Evolutionary conservation across 768 basidiomycete genomes (phyloP).

Genomic region (Coprinopsis strossmayeri): DNA sequence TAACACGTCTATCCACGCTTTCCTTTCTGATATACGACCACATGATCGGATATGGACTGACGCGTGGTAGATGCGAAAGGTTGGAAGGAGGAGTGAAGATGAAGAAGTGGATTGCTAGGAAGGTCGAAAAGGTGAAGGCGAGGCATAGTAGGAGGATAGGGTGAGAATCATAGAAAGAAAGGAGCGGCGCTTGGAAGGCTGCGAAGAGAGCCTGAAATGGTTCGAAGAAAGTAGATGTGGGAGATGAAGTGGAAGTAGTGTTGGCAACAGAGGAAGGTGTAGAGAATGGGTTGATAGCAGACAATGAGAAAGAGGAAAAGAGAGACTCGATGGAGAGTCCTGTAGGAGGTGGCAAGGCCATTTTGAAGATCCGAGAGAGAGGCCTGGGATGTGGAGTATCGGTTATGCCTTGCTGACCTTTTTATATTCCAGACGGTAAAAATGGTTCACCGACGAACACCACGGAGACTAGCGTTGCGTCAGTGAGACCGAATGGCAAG

Average conservation of each 20-base stretch:
- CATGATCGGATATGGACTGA: constrained; percentile 24
- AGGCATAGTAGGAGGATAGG: not conserved
- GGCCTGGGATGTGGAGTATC: too few relatives aligned
- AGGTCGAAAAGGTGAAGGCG: not conserved
- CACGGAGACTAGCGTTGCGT: too few relatives aligned
- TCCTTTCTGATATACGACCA: constrained; percentile 29
- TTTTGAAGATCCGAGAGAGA: too few relatives aligned
- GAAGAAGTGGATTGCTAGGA: not conserved
- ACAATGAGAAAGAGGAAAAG: too few relatives aligned
- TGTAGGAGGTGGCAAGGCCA: too few relatives aligned
- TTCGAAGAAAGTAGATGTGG: too few relatives aligned
- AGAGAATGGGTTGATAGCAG: not conserved
- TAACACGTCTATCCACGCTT: constrained; percentile 26
- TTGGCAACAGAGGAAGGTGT: too few relatives aligned
- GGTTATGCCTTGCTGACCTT: too few relatives aligned
- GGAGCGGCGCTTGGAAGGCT: too few relatives aligned
- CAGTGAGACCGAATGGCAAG: too few relatives aligned
- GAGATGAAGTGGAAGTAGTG: not conserved
- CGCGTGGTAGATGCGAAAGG: constrained; percentile 28
- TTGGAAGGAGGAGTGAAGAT: not conserved
- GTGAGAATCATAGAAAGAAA: not conserved
- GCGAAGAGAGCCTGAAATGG: not conserved
- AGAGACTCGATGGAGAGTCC: not conserved
- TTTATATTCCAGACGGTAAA: too few relatives aligned
- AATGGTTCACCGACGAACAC: too few relatives aligned